Base-by-base conservation (phyloP, 768 basidiomycete species). In the Macrolepiota albuminosa region DNA sequence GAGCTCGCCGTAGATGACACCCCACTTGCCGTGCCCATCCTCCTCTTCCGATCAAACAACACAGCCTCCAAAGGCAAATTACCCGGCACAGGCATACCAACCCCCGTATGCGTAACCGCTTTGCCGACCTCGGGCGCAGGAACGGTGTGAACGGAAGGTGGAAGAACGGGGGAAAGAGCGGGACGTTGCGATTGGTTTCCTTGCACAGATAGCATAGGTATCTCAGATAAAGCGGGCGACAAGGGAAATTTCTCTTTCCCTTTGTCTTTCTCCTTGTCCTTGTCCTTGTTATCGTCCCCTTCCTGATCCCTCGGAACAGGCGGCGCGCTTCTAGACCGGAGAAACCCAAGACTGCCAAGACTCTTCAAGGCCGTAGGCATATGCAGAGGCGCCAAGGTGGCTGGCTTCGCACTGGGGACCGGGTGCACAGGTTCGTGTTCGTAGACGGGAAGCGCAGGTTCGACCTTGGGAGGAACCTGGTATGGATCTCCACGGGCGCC, bases 41-140 rank as follows among this genome's bases (percentile, higher is more conserved):
- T 81, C 46, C 87, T 82, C 63, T 81, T 88, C 66, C 88, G 82
- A 56, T 88, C 86, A 56, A 87, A 68, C 46, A 89, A 67, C 47
- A 89, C 78, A 1, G 87, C 87, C 67, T 89, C 89, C 16, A 89
- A 75, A 37, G 86, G 80, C 10, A 83, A 4, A n/a, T 29, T 54
- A 21, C 18, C 2, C 2, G 39, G 78, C 4, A 78, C 76, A n/a
- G 84, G 82, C 6, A 82, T 80, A 7, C 72, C 64, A 61, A 75
- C 74, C 11, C 76, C 74, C 9, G 78, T n/a, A 50, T 50, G 31
- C 5, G 11, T n/a, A 34, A n/a, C 10, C 29, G 49, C 31, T 34
- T 33, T 50, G n/a, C 49, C n/a, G 1, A 59, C 43, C 48, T 66
- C 56, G 39, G 67, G 58, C 16, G 64, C 51, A 43, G 68, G 40